A percentile compares a stretch with the other conserved stretches of the same genome.
These are phyloP conservation scores for Salvia miltiorrhiza DNA, from an alignment of 257 asterid species.

Conservation along the genomic window DNA sequence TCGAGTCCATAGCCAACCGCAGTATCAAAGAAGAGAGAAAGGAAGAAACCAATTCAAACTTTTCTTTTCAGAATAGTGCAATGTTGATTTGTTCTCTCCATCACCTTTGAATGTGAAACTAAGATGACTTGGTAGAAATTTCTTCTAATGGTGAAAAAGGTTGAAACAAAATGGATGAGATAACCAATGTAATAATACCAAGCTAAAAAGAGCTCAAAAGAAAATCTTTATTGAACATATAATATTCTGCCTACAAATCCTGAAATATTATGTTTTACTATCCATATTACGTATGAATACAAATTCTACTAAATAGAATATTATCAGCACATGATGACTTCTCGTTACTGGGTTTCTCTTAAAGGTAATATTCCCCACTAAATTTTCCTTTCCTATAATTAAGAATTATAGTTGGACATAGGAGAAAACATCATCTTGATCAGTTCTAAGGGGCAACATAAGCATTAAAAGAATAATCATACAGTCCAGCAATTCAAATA, in stretches of 20 bases:
- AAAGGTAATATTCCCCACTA: neutral
- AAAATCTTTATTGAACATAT: neutral
- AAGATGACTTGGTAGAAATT: neutral
- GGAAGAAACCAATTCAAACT: neutral
- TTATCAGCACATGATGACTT: neutral
- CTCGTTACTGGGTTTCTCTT: neutral
- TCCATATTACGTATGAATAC: neutral
- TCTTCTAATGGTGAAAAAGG: too few relatives aligned
- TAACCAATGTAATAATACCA: neutral
- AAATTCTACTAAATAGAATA: neutral
- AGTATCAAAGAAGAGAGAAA: neutral
- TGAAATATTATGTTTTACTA: neutral
- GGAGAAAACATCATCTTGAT: neutral
- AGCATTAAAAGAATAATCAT: neutral
- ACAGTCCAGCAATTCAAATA: slow-evolving; percentile 10
- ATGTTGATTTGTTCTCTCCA: neutral
- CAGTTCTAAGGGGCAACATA: neutral
- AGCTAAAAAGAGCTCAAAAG: neutral
- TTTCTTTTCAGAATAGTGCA: neutral
- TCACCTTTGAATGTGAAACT: neutral
- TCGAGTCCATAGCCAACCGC: neutral
- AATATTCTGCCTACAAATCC: neutral
- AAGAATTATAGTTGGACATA: neutral
- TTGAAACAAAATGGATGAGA: too few relatives aligned
- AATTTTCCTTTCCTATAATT: neutral